These are phyloP conservation scores for Pseudocercospora crystallina DNA, from an alignment of 2,329 filamentous ascomycete genomes.

Conservation along the genomic window DNA sequence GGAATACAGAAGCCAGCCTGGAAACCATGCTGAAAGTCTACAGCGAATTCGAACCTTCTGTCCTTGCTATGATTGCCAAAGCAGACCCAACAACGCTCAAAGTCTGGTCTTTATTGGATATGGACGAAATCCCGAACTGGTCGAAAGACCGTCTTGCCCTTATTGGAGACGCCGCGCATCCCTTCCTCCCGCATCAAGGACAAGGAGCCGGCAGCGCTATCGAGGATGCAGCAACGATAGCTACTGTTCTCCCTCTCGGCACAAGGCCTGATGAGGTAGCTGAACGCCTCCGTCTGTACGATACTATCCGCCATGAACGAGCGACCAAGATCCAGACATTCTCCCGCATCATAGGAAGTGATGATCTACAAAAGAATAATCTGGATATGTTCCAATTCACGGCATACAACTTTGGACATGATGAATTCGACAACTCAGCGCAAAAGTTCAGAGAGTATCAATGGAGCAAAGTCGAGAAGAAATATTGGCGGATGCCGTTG, in stretches of 20 bases:
- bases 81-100: constrained; percentile 46
- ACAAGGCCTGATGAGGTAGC: constrained; percentile 49
- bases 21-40: constrained; percentile 43
- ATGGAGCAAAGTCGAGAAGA: constrained; percentile 44
- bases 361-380: constrained; percentile 17
- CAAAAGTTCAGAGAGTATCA: constrained; percentile 53
- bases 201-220: constrained; percentile 65
- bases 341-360: constrained; percentile 53
- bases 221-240: constrained; percentile 63
- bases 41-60: constrained; percentile 37
- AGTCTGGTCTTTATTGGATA: constrained; percentile 62
- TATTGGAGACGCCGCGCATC: constrained; percentile 68
- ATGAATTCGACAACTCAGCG: constrained; percentile 57
- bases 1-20: constrained; percentile 40
- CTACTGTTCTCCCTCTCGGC: constrained; percentile 54
- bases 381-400: constrained; percentile 20
- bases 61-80: constrained; percentile 40
- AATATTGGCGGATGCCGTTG: constrained; percentile 46
- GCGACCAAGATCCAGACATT: constrained; percentile 59
- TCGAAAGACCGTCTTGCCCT: constrained; percentile 55
- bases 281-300: constrained; percentile 57
- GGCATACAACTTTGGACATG: constrained; percentile 38
- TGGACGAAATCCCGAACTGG: constrained; percentile 60
- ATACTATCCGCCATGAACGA: constrained; percentile 58
- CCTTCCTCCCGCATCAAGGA: constrained; percentile 62